Percentiles rank a stretch among this genome's conserved stretches.
Evolutionary conservation across 345 rosid species (phyloP).

Genomic region (Eucalyptus rudis): DNA sequence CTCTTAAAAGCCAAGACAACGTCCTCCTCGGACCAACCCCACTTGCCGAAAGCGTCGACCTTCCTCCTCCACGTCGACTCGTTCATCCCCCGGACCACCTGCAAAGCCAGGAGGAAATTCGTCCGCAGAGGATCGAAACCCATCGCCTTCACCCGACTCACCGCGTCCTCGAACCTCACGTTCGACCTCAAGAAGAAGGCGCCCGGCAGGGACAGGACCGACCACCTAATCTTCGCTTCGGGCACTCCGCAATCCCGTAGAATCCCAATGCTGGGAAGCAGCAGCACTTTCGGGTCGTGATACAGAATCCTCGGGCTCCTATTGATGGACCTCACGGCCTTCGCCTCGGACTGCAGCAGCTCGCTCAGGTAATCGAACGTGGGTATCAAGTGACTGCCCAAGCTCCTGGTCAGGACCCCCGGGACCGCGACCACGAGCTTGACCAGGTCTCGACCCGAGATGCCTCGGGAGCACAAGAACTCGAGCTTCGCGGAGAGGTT

Average conservation of each 20-base stretch:
- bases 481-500: conserved; percentile 13
- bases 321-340: neutral
- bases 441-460: conserved; percentile 3
- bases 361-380: neutral
- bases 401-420: neutral
- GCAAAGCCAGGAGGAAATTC: conserved; percentile 3
- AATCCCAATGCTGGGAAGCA: neutral
- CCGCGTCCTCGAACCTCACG: neutral
- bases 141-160: conserved; percentile 1
- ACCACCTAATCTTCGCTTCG: neutral
- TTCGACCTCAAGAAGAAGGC: neutral
- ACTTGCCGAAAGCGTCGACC: neutral
- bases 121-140: conserved; percentile 1
- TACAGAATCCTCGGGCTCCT: neutral
- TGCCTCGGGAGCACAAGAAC: conserved; percentile 17
- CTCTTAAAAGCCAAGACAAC: neutral
- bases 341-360: conserved; percentile 1
- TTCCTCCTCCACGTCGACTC: conserved; percentile 3
- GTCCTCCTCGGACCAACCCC: conserved; percentile 9
- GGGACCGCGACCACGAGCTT: neutral
- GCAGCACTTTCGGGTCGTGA: neutral
- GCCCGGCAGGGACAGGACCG: neutral
- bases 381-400: conserved; percentile 9
- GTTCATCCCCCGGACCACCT: neutral
- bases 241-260: conserved; percentile 12